Percentiles rank a stretch among this genome's conserved stretches.
These are phyloP conservation scores for Avena insularis DNA, from an alignment of 176 grass and related monocot species.

Conservation along the genomic window DNA sequence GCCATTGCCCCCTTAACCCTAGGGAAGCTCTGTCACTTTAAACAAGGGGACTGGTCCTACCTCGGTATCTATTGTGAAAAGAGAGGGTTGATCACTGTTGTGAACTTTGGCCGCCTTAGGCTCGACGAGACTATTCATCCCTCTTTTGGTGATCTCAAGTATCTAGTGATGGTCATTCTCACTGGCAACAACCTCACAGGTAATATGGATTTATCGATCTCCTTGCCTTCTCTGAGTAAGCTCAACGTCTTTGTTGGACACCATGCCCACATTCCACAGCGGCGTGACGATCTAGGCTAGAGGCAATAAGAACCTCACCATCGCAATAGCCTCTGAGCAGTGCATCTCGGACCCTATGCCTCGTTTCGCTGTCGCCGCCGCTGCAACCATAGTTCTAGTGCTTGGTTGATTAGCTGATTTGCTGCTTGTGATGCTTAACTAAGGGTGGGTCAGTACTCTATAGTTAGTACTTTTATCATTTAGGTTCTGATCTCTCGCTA, in stretches of 20 bases:
- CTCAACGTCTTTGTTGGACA: constrained; percentile 54
- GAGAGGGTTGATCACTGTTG: constrained; percentile 34
- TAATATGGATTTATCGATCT: constrained; percentile 9
- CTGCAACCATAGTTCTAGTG: not conserved
- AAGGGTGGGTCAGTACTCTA: too few species aligned
- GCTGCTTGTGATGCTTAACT: not conserved
- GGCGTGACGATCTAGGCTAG: constrained; percentile 27
- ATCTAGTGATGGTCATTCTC: constrained; percentile 39
- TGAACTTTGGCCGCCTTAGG: constrained; percentile 43
- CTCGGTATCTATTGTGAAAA: constrained; percentile 41
- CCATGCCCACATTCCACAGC: constrained; percentile 36
- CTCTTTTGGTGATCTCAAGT: constrained; percentile 27
- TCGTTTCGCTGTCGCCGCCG: not conserved
- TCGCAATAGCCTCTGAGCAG: not conserved
- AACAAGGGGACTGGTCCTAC: not conserved
- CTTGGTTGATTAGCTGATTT: not conserved
- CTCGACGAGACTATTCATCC: constrained; percentile 50
- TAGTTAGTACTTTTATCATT: not conserved
- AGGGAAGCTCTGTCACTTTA: too few species aligned
- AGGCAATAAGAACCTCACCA: constrained; percentile 44
- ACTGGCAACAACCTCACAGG: constrained; percentile 45
- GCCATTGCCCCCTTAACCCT: too few species aligned
- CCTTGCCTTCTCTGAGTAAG: constrained; percentile 26
- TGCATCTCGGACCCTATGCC: not conserved
- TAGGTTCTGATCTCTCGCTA: not conserved